These are phyloP conservation scores for Annulohypoxylon maeteangense DNA, from an alignment of 495 filamentous ascomycete species.

Conservation along the genomic window DNA sequence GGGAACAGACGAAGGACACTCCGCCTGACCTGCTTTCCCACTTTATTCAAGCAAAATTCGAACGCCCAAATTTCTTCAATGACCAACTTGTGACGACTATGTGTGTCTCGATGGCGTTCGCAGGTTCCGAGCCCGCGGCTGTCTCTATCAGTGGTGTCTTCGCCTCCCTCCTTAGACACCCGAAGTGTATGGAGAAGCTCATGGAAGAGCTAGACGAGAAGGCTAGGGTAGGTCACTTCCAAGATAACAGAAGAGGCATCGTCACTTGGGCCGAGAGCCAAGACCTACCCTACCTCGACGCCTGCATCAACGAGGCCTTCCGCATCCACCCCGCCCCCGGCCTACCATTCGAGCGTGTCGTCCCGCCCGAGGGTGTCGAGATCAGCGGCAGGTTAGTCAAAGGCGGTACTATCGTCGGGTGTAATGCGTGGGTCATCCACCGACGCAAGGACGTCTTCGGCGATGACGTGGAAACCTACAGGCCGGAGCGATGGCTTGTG, in stretches of 20 bases:
- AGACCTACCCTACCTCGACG: slow-evolving; percentile 69
- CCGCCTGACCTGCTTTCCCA: slow-evolving; percentile 24
- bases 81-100: slow-evolving; percentile 61
- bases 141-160: slow-evolving; percentile 64
- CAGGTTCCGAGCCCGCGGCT: slow-evolving; percentile 67
- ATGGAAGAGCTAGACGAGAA: slow-evolving; percentile 55
- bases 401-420: slow-evolving; percentile 61
- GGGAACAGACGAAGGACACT: slow-evolving; percentile 24
- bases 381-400: slow-evolving; percentile 61
- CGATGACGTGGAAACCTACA: slow-evolving; percentile 59
- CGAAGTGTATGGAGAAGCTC: slow-evolving; percentile 52
- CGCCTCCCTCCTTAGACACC: slow-evolving; percentile 61
- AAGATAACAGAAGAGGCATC: slow-evolving; percentile 46
- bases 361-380: slow-evolving; percentile 60
- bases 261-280: slow-evolving; percentile 48
- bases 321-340: slow-evolving; percentile 65
- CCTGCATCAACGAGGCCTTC: slow-evolving; percentile 71
- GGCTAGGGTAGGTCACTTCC: slow-evolving; percentile 47
- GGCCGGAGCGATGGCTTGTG: slow-evolving; percentile 63
- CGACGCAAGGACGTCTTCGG: slow-evolving; percentile 62
- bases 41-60: slow-evolving; percentile 55
- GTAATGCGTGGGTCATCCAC: slow-evolving; percentile 67
- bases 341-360: slow-evolving; percentile 63
- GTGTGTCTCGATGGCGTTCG: slow-evolving; percentile 62
- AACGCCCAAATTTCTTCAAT: slow-evolving; percentile 61